Evolutionary conservation across 2,329 filamentous ascomycete species (phyloP).

Genomic region (Penicillium frequentans): DNA sequence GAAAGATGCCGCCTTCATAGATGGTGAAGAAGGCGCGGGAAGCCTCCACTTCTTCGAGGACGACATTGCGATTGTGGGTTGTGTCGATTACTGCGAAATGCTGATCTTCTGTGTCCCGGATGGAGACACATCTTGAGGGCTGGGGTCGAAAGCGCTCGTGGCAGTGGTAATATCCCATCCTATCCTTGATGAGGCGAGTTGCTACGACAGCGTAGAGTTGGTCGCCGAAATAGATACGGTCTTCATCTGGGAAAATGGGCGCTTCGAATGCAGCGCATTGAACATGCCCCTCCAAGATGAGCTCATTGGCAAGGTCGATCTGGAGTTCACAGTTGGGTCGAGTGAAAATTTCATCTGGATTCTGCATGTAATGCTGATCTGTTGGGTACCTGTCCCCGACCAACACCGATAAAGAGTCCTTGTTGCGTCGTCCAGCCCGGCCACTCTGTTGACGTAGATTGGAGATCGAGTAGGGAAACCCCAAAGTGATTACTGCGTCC

Average conservation of each 20-base stretch:
- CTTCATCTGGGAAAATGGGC: slow-evolving; percentile 78
- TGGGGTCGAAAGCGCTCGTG: slow-evolving; percentile 83
- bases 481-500: slow-evolving; percentile 90
- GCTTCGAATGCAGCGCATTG: slow-evolving; percentile 96
- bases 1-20: slow-evolving; percentile 94
- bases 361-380: slow-evolving; percentile 96
- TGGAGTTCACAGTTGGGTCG: slow-evolving; percentile 86
- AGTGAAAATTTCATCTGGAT: slow-evolving; percentile 87
- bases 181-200: slow-evolving; percentile 72
- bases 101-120: slow-evolving; percentile 86
- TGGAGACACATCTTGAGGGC: slow-evolving; percentile 79
- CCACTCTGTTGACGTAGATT: slow-evolving; percentile 95
- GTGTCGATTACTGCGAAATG: slow-evolving; percentile 92
- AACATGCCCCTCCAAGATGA: slow-evolving; percentile 88
- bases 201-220: slow-evolving; percentile 69
- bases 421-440: slow-evolving; percentile 85
- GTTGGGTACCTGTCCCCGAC: slow-evolving; percentile 87
- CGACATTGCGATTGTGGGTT: slow-evolving; percentile 73
- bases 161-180: slow-evolving; percentile 83
- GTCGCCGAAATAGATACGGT: slow-evolving; percentile 75
- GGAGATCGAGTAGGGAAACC: slow-evolving; percentile 93
- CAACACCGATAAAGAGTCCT: slow-evolving; percentile 86
- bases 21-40: slow-evolving; percentile 93
- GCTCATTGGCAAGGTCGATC: slow-evolving; percentile 87
- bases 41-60: slow-evolving; percentile 94